Conservation (phyloP, 495 filamentous ascomycete species). For the Hypoxylon cercidicola region DNA sequence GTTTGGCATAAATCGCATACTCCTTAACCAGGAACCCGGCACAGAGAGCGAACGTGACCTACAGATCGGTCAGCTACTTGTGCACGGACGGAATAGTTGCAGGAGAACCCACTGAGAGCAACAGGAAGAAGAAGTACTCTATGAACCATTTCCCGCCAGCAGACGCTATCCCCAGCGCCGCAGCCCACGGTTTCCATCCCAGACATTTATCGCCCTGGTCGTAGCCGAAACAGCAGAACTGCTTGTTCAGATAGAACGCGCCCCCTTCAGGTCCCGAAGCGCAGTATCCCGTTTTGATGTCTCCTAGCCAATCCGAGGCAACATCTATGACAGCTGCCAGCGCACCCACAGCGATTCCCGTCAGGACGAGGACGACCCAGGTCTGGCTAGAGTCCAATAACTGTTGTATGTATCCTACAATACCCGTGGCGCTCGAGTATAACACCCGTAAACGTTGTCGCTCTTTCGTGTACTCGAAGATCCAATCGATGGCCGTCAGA, state of each 20-base stretch:
- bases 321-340: conserved; percentile 92
- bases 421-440: conserved; percentile 71
- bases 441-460: conserved; percentile 84
- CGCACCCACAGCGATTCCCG: conserved; percentile 80
- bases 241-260: conserved; percentile 87
- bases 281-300: conserved; percentile 94
- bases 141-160: conserved; percentile 77
- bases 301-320: conserved; percentile 92
- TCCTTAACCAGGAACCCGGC: conserved; percentile 83
- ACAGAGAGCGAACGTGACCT: conserved; percentile 82
- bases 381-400: conserved; percentile 87
- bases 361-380: conserved; percentile 84
- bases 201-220: conserved; percentile 79
- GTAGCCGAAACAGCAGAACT: conserved; percentile 93
- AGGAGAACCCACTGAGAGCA: conserved; percentile 73
- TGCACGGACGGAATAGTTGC: not conserved
- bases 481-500: conserved; percentile 98
- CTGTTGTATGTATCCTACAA: conserved; percentile 76
- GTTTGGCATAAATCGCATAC: conserved; percentile 89
- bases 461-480: conserved; percentile 98
- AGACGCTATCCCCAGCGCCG: conserved; percentile 72
- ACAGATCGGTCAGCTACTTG: conserved; percentile 35
- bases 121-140: conserved; percentile 85
- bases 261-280: conserved; percentile 76
- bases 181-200: conserved; percentile 88